A percentile compares a stretch with the other conserved stretches of the same genome.
Conservation (phyloP, 1,284 basidiomycete species). For the Farysia itapuensis region DNA sequence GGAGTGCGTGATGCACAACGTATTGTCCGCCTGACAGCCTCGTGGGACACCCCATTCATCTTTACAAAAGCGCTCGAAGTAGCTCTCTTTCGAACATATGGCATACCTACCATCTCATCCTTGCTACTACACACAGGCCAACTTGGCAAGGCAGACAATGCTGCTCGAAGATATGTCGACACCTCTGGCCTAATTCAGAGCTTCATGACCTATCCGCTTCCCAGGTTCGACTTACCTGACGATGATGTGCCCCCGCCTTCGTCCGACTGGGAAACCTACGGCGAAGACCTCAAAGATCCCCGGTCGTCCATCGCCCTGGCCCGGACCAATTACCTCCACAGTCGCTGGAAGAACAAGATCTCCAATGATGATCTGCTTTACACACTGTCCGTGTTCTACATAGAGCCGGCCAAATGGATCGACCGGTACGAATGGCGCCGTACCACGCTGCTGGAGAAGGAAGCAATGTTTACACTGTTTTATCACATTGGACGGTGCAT, state of each 20-base stretch:
- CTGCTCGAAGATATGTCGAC: slow-evolving; percentile 27
- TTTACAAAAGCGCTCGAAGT: slow-evolving; percentile 29
- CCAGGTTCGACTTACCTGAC: slow-evolving; percentile 68
- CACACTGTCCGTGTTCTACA: slow-evolving; percentile 31
- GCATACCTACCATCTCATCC: slow-evolving; percentile 32
- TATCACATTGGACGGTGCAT: slow-evolving; percentile 35
- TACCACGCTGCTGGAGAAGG: slow-evolving; percentile 19
- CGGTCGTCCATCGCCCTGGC: slow-evolving; percentile 29
- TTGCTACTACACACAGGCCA: slow-evolving; percentile 32
- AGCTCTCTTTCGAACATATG: slow-evolving; percentile 36
- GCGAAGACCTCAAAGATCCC: slow-evolving; percentile 27
- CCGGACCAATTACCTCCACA: slow-evolving; percentile 33
- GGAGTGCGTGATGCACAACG: slow-evolving; percentile 35
- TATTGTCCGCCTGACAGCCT: slow-evolving; percentile 13
- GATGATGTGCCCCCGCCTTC: slow-evolving; percentile 65
- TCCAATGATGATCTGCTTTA: slow-evolving; percentile 40
- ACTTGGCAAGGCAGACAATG: slow-evolving; percentile 24
- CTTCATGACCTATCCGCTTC: slow-evolving; percentile 69
- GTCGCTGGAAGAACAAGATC: slow-evolving; percentile 26
- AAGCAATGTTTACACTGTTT: slow-evolving; percentile 31
- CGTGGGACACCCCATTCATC: slow-evolving; percentile 11
- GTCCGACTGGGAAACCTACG: slow-evolving; percentile 12
- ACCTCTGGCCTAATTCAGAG: slow-evolving; percentile 41
- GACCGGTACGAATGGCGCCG: slow-evolving; percentile 23
- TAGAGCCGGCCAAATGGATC: slow-evolving; percentile 31